Percentiles rank a stretch among this genome's conserved stretches.
phyloP scores from a whole-genome alignment of 164 flowering plant genomes.

The Stephania cephalantha region DNA sequence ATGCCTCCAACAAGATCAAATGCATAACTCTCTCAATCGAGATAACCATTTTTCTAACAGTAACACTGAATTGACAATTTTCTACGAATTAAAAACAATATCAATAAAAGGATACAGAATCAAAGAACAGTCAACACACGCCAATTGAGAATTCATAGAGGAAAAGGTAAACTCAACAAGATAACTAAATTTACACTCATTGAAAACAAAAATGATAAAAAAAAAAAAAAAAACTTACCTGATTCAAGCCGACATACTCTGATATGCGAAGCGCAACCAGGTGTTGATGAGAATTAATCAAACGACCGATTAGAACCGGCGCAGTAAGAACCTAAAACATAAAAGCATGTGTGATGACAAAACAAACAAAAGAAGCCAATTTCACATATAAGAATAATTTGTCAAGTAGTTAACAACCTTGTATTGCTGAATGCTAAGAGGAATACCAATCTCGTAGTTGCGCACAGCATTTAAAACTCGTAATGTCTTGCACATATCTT shows the following conservation, averaged over 20 bases:
- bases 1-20: too few species aligned
- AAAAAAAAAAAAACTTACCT: constrained; percentile 38
- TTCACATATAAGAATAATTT: constrained; percentile 4
- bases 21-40: too few species aligned
- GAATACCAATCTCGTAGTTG: constrained; percentile 76
- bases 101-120: background rate
- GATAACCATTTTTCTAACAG: too few species aligned
- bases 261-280: constrained; percentile 83
- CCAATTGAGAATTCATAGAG: background rate
- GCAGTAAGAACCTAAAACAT: constrained; percentile 67
- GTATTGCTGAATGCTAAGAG: constrained; percentile 89
- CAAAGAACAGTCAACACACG: background rate
- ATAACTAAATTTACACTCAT: too few species aligned
- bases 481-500: constrained; percentile 78
- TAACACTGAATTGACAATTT: background rate
- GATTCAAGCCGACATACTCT: constrained; percentile 78
- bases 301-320: constrained; percentile 79
- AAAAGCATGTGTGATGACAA: constrained; percentile 10
- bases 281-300: constrained; percentile 84
- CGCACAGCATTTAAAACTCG: constrained; percentile 94
- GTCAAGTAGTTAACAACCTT: constrained; percentile 48
- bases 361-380: constrained; percentile 8
- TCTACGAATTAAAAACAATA: background rate
- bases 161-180: background rate
- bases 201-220: too few species aligned